Percentiles rank a stretch among this genome's conserved stretches.
Evolutionary conservation across 2,329 filamentous ascomycete genomes (phyloP).

Genomic region (Domatiomyces catenatus): DNA sequence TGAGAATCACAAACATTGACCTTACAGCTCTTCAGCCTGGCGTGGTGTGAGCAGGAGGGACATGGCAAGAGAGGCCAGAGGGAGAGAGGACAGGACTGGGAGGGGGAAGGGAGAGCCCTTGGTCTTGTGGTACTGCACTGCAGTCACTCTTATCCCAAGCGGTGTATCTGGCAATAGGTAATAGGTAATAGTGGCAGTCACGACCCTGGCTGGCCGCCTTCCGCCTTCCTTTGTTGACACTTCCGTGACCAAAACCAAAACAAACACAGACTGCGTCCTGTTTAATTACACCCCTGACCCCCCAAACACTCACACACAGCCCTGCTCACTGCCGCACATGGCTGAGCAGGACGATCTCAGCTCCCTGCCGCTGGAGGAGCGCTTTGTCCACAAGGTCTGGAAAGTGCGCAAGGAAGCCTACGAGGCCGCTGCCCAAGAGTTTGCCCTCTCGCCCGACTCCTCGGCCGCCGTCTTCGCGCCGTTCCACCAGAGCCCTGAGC

Average conservation of each 20-base stretch:
- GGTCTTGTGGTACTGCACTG: too few relatives aligned
- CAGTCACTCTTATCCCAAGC: too few relatives aligned
- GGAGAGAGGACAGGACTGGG: not conserved
- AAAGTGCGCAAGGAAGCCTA: conserved; percentile 93
- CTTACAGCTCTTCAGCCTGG: conserved; percentile 81
- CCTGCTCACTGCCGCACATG: conserved; percentile 18
- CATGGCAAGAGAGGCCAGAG: conserved; percentile 34
- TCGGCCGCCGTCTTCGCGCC: conserved; percentile 71
- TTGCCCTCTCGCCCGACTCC: conserved; percentile 72
- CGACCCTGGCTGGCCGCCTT: too few relatives aligned
- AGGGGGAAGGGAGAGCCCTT: too few relatives aligned
- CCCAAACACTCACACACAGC: too few relatives aligned
- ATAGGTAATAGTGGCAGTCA: too few relatives aligned
- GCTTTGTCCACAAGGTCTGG: conserved; percentile 52
- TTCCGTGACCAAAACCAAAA: too few relatives aligned
- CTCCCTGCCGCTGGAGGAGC: conserved; percentile 27
- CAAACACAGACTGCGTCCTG: too few relatives aligned
- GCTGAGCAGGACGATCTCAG: conserved; percentile 30
- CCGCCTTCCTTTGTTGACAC: too few relatives aligned
- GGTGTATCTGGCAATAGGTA: too few relatives aligned
- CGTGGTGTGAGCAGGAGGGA: conserved; percentile 59
- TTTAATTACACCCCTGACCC: too few relatives aligned
- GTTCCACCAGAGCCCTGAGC: conserved; percentile 64
- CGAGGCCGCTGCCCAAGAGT: conserved; percentile 78
- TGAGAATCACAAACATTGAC: conserved; percentile 12